Conservation (phyloP, 129 eudicot genomes). For the Apium graveolens region DNA sequence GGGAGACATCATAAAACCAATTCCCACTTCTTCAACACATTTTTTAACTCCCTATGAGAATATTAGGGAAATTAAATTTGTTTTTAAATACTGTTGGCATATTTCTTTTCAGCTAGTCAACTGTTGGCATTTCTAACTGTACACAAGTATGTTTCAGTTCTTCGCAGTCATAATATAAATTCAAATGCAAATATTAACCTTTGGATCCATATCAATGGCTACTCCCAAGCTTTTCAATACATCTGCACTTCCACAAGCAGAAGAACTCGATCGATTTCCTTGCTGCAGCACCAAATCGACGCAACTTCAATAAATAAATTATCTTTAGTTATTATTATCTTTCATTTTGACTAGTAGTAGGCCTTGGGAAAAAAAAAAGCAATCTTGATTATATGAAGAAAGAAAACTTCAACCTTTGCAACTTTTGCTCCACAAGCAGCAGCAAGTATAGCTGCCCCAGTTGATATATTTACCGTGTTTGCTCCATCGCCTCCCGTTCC, state of each 20-base stretch:
- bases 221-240: slow-evolving; percentile 76
- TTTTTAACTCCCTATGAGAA: slow-evolving; percentile 45
- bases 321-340: background rate
- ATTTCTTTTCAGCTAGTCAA: too few species aligned
- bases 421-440: slow-evolving; percentile 89
- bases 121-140: too few species aligned
- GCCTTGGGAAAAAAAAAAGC: background rate
- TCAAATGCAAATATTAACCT: slow-evolving; percentile 31
- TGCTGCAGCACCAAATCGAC: slow-evolving; percentile 36
- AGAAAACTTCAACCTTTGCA: slow-evolving; percentile 59
- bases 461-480: slow-evolving; percentile 75
- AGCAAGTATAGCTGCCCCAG: slow-evolving; percentile 87
- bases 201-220: slow-evolving; percentile 57
- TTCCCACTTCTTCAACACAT: slow-evolving; percentile 72
- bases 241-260: slow-evolving; percentile 96
- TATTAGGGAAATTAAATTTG: background rate
- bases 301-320: background rate
- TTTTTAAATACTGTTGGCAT: background rate
- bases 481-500: slow-evolving; percentile 93
- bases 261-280: slow-evolving; percentile 91
- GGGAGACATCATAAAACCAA: slow-evolving; percentile 94
- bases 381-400: background rate
- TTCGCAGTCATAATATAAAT: background rate
- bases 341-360: background rate
- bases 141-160: background rate